phyloP scores from a whole-genome alignment of 2,329 filamentous ascomycete genomes.

The Fusarium verticillioides region DNA sequence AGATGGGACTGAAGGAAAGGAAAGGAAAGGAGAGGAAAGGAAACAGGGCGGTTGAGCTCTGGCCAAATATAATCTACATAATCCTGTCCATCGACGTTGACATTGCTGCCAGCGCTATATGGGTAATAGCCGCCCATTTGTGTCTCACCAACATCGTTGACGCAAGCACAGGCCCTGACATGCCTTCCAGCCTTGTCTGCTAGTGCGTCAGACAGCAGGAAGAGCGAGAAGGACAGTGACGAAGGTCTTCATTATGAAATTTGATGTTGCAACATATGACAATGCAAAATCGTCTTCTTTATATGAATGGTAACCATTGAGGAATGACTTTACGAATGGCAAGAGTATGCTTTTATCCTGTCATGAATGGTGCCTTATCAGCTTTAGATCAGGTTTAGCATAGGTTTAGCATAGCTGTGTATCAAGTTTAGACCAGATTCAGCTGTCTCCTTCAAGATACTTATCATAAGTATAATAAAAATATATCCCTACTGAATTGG shows the following conservation, averaged over 20 bases:
- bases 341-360: background rate
- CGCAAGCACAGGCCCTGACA: background rate
- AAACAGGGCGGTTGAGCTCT: too few relatives aligned
- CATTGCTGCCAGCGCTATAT: background rate
- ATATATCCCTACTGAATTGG: rapidly evolving
- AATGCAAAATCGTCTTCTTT: too few relatives aligned
- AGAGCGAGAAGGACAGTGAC: background rate
- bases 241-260: background rate
- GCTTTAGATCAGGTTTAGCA: too few relatives aligned
- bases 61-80: background rate
- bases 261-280: too few relatives aligned
- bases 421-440: background rate
- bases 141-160: background rate
- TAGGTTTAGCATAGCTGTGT: too few relatives aligned
- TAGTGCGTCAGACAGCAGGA: background rate
- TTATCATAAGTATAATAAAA: background rate
- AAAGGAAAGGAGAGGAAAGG: too few relatives aligned
- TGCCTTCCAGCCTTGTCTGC: background rate
- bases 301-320: too few relatives aligned
- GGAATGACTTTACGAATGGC: too few relatives aligned
- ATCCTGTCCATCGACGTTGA: too few relatives aligned
- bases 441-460: rapidly evolving
- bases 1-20: rapidly evolving
- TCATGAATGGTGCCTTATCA: rapidly evolving
- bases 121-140: background rate